These are phyloP conservation scores for Coriolopsis trogii DNA, from an alignment of 1,284 basidiomycete genomes.

Conservation along the genomic window DNA sequence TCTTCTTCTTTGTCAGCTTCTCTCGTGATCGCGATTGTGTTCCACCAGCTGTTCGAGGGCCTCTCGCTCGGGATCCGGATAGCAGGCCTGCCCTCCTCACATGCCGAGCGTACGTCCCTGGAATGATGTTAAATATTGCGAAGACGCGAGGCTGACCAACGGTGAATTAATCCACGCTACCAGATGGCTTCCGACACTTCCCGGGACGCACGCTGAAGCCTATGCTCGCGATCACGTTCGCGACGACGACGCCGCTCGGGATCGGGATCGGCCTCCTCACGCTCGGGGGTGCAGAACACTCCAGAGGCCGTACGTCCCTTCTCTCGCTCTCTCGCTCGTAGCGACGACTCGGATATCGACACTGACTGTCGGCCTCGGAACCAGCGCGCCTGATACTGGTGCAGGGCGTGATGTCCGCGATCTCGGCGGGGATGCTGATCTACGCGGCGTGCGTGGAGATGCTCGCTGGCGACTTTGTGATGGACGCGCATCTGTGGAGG, in stretches of 20 bases:
- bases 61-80: constrained; percentile 79
- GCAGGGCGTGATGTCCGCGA: constrained; percentile 72
- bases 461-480: constrained; percentile 79
- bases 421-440: constrained; percentile 80
- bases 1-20: constrained; percentile 76
- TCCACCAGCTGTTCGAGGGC: constrained; percentile 83
- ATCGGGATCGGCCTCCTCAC: constrained; percentile 58
- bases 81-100: constrained; percentile 56
- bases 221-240: constrained; percentile 64
- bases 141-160: too few relatives aligned
- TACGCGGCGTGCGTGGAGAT: constrained; percentile 81
- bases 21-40: constrained; percentile 71
- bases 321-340: not conserved
- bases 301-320: constrained; percentile 33
- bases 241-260: constrained; percentile 69
- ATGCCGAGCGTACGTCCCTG: constrained; percentile 22
- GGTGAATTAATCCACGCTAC: not conserved
- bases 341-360: too few relatives aligned
- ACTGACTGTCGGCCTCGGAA: not conserved
- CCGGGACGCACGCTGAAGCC: constrained; percentile 46
- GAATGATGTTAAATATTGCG: not conserved
- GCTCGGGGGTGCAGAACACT: constrained; percentile 39
- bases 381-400: constrained; percentile 52
- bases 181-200: constrained; percentile 20
- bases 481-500: constrained; percentile 53